These are phyloP conservation scores for Euphorbia schlechtendalii DNA, from an alignment of 441 rosid species.

Conservation along the genomic window DNA sequence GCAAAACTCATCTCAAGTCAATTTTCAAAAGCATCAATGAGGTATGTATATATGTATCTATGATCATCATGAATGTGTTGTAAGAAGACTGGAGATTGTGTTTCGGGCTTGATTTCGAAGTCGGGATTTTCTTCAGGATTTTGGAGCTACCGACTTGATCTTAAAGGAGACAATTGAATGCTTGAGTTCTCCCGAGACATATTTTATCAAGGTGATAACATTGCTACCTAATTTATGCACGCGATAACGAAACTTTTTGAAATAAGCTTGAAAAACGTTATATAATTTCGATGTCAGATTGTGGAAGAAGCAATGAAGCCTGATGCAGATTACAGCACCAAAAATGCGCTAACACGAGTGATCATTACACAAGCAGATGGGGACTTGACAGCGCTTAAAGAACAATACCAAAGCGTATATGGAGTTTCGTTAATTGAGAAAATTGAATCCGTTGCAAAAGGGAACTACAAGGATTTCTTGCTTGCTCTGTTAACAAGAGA, in stretches of 20 bases:
- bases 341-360: constrained; percentile 66
- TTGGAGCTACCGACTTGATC: constrained; percentile 28
- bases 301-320: constrained; percentile 50
- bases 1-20: constrained; percentile 59
- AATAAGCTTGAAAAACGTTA: neutral
- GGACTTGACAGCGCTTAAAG: constrained; percentile 51
- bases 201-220: constrained; percentile 56
- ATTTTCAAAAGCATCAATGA: constrained; percentile 44
- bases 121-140: constrained; percentile 40
- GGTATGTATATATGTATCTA: constrained; percentile 36
- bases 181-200: constrained; percentile 52
- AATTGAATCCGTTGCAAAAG: constrained; percentile 49
- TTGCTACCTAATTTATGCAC: neutral
- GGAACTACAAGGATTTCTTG: constrained; percentile 75
- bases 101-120: neutral
- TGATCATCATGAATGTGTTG: neutral
- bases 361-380: constrained; percentile 57
- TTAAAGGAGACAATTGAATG: constrained; percentile 53
- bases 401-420: constrained; percentile 36
- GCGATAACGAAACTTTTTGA: neutral
- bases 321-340: constrained; percentile 44
- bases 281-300: constrained; percentile 31
- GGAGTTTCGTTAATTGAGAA: constrained; percentile 44
- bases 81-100: neutral
- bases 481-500: constrained; percentile 45